These are phyloP conservation scores for Dipteronia sinensis DNA, from an alignment of 345 rosid genomes.

Conservation along the genomic window DNA sequence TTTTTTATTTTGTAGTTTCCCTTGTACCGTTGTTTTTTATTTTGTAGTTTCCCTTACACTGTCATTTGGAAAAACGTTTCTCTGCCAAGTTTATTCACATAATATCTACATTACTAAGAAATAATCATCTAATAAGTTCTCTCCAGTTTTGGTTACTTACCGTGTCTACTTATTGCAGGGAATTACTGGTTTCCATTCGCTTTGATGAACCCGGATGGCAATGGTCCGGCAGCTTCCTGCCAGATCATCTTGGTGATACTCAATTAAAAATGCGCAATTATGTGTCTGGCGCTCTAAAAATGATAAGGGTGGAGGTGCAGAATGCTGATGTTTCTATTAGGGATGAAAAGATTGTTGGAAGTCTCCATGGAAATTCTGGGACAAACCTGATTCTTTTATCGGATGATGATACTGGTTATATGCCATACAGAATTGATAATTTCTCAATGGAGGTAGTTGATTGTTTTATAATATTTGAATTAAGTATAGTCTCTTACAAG, in stretches of 20 bases:
- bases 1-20: not conserved
- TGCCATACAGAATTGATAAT: slow-evolving; percentile 97
- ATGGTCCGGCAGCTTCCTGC: slow-evolving; percentile 97
- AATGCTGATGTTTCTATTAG: slow-evolving; percentile 75
- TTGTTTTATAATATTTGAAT: slow-evolving; percentile 9
- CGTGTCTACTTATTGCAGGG: slow-evolving; percentile 53
- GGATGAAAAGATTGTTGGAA: slow-evolving; percentile 77
- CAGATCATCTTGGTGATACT: slow-evolving; percentile 92
- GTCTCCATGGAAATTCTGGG: slow-evolving; percentile 73
- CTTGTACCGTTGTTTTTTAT: not conserved
- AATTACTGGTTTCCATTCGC: slow-evolving; percentile 73
- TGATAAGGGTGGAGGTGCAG: slow-evolving; percentile 91
- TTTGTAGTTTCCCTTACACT: not conserved
- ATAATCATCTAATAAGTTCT: slow-evolving; percentile 9
- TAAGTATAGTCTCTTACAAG: not conserved
- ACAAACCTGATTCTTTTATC: slow-evolving; percentile 89
- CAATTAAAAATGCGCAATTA: slow-evolving; percentile 89
- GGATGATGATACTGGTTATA: slow-evolving; percentile 86
- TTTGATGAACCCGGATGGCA: slow-evolving; percentile 95
- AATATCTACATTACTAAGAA: not conserved
- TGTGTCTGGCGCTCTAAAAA: slow-evolving; percentile 62
- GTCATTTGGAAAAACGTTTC: not conserved
- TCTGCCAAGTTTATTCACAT: not conserved
- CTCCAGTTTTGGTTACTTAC: not conserved
- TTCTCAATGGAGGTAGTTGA: slow-evolving; percentile 90